These are phyloP conservation scores for Hymenoscyphus fraxineus DNA, from an alignment of 2,329 filamentous ascomycete genomes.

Conservation along the genomic window DNA sequence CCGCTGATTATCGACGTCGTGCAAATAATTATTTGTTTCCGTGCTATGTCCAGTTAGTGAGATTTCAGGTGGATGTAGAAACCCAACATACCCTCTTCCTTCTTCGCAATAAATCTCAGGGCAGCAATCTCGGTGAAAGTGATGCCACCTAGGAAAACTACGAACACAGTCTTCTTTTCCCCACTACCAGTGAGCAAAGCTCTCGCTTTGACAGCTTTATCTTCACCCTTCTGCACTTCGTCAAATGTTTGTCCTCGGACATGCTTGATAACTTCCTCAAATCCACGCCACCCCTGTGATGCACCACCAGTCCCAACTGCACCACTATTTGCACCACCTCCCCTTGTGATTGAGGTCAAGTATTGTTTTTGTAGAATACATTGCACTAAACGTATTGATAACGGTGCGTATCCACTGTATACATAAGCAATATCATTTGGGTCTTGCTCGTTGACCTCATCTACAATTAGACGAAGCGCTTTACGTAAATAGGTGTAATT, in stretches of 20 bases:
- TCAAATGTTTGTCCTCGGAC: conserved; percentile 87
- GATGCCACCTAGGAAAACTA: conserved; percentile 97
- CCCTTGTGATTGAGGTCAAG: conserved; percentile 66
- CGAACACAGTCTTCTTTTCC: conserved; percentile 79
- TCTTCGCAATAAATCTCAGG: conserved; percentile 79
- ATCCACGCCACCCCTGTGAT: conserved; percentile 83
- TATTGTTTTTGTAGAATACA: conserved; percentile 89
- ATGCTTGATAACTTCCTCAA: conserved; percentile 87
- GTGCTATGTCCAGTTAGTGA: conserved; percentile 43
- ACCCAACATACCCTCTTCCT: conserved; percentile 61
- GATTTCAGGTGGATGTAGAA: background rate
- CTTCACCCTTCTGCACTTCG: conserved; percentile 84
- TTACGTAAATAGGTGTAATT: conserved; percentile 90
- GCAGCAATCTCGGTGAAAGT: conserved; percentile 96
- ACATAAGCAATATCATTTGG: conserved; percentile 97
- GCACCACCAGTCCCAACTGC: conserved; percentile 50
- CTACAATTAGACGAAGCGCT: conserved; percentile 81
- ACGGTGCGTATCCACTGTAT: conserved; percentile 92
- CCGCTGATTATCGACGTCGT: conserved; percentile 90
- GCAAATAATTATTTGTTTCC: conserved; percentile 83
- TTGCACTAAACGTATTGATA: conserved; percentile 88
- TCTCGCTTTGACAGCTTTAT: conserved; percentile 84
- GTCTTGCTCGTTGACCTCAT: conserved; percentile 93
- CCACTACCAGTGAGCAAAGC: conserved; percentile 73
- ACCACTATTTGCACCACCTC: conserved; percentile 48